These are phyloP conservation scores for Beverwykella pulmonaria DNA, from an alignment of 495 filamentous ascomycete genomes.

Conservation along the genomic window DNA sequence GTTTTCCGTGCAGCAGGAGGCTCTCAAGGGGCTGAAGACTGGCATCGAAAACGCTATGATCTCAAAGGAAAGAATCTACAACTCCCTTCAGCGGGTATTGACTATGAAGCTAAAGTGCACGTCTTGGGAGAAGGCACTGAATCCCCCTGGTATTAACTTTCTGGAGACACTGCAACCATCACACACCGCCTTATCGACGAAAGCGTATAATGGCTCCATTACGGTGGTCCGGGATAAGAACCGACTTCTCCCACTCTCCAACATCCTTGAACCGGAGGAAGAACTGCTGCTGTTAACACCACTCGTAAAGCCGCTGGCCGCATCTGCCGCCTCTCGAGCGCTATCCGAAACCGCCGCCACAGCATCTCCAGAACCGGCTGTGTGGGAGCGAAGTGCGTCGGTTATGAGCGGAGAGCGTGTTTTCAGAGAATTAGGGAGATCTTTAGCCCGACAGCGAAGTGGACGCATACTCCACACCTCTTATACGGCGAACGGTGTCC, in stretches of 20 bases:
- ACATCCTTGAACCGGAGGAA: constrained; percentile 75
- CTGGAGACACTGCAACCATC: constrained; percentile 77
- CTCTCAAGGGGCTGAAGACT: constrained; percentile 78
- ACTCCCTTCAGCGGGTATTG: constrained; percentile 73
- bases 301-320: constrained; percentile 80
- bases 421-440: constrained; percentile 80
- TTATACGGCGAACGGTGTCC: constrained; percentile 85
- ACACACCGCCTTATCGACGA: constrained; percentile 75
- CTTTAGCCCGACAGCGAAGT: constrained; percentile 75
- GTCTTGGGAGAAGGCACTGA: constrained; percentile 80
- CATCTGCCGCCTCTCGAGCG: constrained; percentile 68
- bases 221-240: constrained; percentile 84
- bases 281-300: constrained; percentile 82
- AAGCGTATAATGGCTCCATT: constrained; percentile 83
- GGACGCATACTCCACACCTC: constrained; percentile 86
- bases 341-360: constrained; percentile 51
- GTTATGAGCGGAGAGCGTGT: constrained; percentile 87
- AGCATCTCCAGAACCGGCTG: constrained; percentile 56
- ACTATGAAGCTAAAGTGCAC: constrained; percentile 75
- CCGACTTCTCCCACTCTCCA: constrained; percentile 73
- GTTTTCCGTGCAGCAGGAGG: constrained; percentile 83
- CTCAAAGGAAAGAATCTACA: constrained; percentile 69
- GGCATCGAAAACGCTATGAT: constrained; percentile 86
- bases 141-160: constrained; percentile 70
- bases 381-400: constrained; percentile 62